phyloP scores from a whole-genome alignment of 2,329 filamentous ascomycete genomes.

The Metarhizium humberi region DNA sequence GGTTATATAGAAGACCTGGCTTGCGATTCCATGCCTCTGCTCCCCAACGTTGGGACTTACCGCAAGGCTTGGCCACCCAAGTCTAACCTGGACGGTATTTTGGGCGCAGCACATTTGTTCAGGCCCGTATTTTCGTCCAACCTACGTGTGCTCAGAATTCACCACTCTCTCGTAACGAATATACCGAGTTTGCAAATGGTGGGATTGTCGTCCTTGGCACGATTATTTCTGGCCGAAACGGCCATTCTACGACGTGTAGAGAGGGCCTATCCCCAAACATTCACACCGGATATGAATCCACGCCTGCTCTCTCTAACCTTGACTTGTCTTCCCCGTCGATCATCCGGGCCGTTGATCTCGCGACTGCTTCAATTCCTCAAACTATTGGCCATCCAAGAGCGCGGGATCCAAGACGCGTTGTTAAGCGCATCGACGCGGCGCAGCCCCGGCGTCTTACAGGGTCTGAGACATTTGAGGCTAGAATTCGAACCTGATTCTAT shows the following conservation, averaged over 20 bases:
- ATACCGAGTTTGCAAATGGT: conserved; percentile 35
- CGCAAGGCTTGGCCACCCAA: conserved; percentile 17
- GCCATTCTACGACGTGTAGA: conserved; percentile 32
- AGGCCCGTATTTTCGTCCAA: conserved; percentile 44
- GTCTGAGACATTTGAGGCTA: conserved; percentile 43
- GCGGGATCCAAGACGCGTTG: conserved; percentile 26
- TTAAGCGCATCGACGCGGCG: conserved; percentile 19
- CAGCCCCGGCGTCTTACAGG: conserved; percentile 34
- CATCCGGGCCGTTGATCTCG: conserved; percentile 38
- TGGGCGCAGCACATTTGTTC: conserved; percentile 37
- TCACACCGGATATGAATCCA: conserved; percentile 47
- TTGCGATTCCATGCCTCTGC: conserved; percentile 31
- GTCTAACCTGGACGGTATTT: conserved; percentile 30
- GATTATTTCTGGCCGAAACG: conserved; percentile 35
- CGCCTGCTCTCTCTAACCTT: conserved; percentile 43
- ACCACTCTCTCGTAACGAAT: conserved; percentile 52
- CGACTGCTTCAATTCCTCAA: conserved; percentile 38
- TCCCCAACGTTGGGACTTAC: conserved; percentile 13
- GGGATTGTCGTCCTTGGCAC: conserved; percentile 24
- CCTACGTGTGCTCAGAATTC: conserved; percentile 42
- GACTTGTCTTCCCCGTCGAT: conserved; percentile 44
- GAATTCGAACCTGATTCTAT: conserved; percentile 40
- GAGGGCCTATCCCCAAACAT: conserved; percentile 36
- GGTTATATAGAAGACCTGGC: conserved; percentile 44
- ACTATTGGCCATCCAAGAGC: conserved; percentile 39